Evolutionary conservation across 2,329 filamentous ascomycete species (phyloP).

Genomic region (Diplodia sapinea): DNA sequence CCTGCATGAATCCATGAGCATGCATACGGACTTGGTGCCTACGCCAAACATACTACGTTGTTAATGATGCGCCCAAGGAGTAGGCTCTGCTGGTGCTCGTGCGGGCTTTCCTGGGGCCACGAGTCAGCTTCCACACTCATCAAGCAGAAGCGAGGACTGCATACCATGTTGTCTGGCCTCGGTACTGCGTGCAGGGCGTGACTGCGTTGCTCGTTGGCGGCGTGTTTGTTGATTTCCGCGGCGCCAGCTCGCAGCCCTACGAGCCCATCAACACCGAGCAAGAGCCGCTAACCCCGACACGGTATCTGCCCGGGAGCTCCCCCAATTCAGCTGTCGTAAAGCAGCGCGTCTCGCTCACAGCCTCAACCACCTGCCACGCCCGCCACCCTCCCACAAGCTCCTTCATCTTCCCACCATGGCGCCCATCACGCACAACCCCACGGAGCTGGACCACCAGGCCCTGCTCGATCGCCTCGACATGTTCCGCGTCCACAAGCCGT

Average conservation of each 20-base stretch:
- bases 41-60: slow-evolving; percentile 78
- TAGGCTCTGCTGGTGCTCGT: slow-evolving; percentile 95
- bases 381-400: neutral
- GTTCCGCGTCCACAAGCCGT: slow-evolving; percentile 81
- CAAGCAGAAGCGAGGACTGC: neutral
- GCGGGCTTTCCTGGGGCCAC: slow-evolving; percentile 78
- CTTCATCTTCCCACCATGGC: slow-evolving; percentile 51
- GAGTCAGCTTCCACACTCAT: neutral
- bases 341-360: neutral
- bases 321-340: slow-evolving; percentile 10
- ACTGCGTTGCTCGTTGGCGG: slow-evolving; percentile 1
- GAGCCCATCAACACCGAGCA: slow-evolving; percentile 22
- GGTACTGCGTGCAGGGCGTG: slow-evolving; percentile 20
- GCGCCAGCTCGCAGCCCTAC: slow-evolving; percentile 16
- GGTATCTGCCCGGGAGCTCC: slow-evolving; percentile 14
- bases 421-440: slow-evolving; percentile 71
- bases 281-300: slow-evolving; percentile 11
- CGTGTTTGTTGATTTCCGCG: slow-evolving; percentile 23
- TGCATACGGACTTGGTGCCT: neutral
- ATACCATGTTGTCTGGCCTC: slow-evolving; percentile 39
- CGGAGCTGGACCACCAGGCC: slow-evolving; percentile 77
- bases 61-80: slow-evolving; percentile 94
- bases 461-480: slow-evolving; percentile 94
- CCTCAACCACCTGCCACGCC: slow-evolving; percentile 7
- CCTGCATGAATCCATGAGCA: slow-evolving; percentile 59